Evolutionary conservation across 2,329 filamentous ascomycete species (phyloP).

Genomic region (Alternaria arborescens): DNA sequence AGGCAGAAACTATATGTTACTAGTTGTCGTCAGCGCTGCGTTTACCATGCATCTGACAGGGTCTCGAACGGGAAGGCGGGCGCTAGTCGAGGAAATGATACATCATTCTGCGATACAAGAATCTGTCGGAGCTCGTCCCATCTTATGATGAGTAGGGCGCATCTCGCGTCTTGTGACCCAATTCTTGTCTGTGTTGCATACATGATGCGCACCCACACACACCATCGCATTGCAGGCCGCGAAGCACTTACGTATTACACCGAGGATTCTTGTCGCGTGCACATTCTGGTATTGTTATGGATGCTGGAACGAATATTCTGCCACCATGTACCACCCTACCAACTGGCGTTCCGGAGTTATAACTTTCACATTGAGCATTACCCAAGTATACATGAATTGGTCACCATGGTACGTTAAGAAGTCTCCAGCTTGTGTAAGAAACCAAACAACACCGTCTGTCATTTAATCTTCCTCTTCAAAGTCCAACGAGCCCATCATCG

Average conservation of each 20-base stretch:
- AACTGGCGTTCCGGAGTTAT: not conserved
- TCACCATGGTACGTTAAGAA: no score
- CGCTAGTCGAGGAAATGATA: not conserved
- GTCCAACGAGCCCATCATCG: not conserved
- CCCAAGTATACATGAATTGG: not conserved
- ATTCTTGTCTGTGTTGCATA: not conserved
- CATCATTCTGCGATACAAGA: slow-evolving; percentile 1
- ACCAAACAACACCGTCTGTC: not conserved
- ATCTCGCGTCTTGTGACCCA: slow-evolving; percentile 6
- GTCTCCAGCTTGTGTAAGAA: not conserved
- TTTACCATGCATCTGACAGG: slow-evolving; percentile 20
- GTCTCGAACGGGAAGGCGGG: slow-evolving; percentile 6
- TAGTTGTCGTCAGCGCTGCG: slow-evolving; percentile 33
- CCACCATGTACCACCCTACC: not conserved
- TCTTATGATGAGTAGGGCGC: not conserved
- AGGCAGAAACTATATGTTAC: slow-evolving; percentile 33
- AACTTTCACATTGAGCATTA: not conserved
- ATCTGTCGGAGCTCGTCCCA: not conserved
- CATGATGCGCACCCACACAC: not conserved
- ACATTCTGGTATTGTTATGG: not conserved
- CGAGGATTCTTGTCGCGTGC: not conserved
- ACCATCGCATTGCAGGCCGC: not conserved
- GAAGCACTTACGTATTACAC: not conserved
- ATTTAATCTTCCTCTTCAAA: not conserved
- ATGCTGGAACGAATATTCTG: not conserved